These are phyloP conservation scores for Fallopia convolvulus DNA, from an alignment of 148 eudicot species.

Conservation along the genomic window DNA sequence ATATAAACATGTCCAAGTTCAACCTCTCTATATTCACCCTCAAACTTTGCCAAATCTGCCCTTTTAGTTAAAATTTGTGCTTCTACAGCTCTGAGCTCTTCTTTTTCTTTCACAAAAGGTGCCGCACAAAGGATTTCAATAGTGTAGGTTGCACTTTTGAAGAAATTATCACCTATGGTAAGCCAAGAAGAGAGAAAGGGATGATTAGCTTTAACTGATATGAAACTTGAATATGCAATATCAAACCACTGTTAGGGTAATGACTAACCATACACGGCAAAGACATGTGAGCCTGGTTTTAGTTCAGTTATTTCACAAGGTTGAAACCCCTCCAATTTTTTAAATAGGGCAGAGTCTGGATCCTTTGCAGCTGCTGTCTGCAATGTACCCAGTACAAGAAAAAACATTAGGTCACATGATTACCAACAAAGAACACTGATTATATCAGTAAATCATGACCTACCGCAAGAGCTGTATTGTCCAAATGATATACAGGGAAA, in stretches of 20 bases:
- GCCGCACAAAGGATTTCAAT: conserved; percentile 78
- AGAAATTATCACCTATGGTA: conserved; percentile 76
- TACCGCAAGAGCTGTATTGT: conserved; percentile 50
- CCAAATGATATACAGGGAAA: conserved; percentile 82
- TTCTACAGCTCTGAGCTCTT: conserved; percentile 72
- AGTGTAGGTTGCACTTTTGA: conserved; percentile 80
- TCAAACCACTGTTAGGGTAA: conserved; percentile 4
- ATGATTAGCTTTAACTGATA: neutral
- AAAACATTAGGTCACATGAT: conserved; percentile 2
- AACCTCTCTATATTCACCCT: conserved; percentile 89
- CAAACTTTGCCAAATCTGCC: conserved; percentile 84
- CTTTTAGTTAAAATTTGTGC: conserved; percentile 71
- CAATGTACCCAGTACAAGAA: conserved; percentile 10
- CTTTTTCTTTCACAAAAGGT: conserved; percentile 59
- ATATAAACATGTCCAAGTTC: neutral
- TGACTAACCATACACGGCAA: conserved; percentile 81
- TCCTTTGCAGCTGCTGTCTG: conserved; percentile 78
- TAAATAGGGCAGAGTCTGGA: conserved; percentile 87
- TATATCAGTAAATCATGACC: conserved; percentile 16
- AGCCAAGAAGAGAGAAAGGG: conserved; percentile 8
- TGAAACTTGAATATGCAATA: neutral
- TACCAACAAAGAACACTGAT: conserved; percentile 9
- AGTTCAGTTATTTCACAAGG: conserved; percentile 82
- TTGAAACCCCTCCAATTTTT: conserved; percentile 82
- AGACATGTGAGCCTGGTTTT: conserved; percentile 80